Evolutionary conservation across 352 stramenopile species (phyloP), one percentile per base, ranked within the genome.

Genomic region (Aphanomyces cochlioides): DNA sequence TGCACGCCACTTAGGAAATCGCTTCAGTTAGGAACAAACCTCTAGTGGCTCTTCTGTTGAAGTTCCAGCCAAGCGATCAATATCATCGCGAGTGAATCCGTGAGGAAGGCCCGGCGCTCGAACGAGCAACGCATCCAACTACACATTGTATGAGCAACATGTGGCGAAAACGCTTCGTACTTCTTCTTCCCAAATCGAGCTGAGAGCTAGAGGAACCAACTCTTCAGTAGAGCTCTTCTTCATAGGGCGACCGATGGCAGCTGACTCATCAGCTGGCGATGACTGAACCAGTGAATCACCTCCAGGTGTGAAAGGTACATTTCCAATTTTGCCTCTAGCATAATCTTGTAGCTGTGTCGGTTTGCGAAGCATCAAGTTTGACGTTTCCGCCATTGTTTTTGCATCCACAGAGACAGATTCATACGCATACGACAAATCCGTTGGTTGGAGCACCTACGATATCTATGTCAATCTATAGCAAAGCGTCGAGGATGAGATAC

Each of bases 301-400:
- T 37, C 85, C 85, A 8, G 84, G 85, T 1, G 76, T 77, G 58
- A 90, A 91, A 8, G 84, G 85, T 56, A 84, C 85, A 72, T 93
- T 93, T 56, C 79, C 89, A 72, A 89, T 90, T 72, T 84, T 90
- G 37, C 87, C 85, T 56, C 85, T 78, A 28, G 82, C 84, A 66
- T 95, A 92, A 67, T 92, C 83, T 76, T 91, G 80, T 74, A 92
- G 83, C 50, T 88, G 80, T 82, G 64, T 92, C 89, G 36, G 77
- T 81, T 59, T 85, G 72, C 43, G 84, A 67, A 12, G 78, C 74
- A 40, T 76, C 73, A 0, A 50, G 74, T 74, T 73, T 47, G 54
- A 61, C 37, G 50, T 72, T 74, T 28, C 74, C 48, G 59, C 39
- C 43, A 53, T 40, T 43, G 6, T 68, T 38, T 58, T 65, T n/a